These are phyloP conservation scores for Cladosporium colombiae DNA, from an alignment of 2,329 filamentous ascomycete genomes.

Conservation along the genomic window DNA sequence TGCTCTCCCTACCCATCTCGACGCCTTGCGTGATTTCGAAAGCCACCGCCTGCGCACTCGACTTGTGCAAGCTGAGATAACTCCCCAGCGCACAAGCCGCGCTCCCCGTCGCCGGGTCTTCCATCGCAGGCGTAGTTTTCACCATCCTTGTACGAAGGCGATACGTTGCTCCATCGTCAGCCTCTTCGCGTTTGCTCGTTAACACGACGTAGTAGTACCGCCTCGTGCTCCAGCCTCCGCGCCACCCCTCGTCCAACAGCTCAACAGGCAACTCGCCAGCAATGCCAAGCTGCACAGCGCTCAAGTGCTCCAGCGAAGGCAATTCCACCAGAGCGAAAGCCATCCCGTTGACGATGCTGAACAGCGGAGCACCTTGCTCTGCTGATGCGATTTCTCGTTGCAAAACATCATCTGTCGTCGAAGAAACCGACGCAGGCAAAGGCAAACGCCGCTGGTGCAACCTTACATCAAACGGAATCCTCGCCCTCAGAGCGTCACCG, in stretches of 20 bases:
- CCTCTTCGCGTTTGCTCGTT: constrained; percentile 21
- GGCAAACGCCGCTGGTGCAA: constrained; percentile 49
- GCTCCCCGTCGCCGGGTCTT: constrained; percentile 55
- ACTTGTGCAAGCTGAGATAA: constrained; percentile 44
- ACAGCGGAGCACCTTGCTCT: neutral
- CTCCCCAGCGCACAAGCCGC: constrained; percentile 50
- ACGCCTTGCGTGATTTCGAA: constrained; percentile 52
- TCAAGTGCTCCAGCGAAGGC: neutral
- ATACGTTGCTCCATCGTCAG: constrained; percentile 30
- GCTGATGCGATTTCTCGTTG: neutral
- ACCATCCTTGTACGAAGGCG: neutral
- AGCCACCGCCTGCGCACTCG: constrained; percentile 33
- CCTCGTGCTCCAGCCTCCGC: neutral
- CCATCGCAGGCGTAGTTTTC: constrained; percentile 33
- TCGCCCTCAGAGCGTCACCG: constrained; percentile 53
- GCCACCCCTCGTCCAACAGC: neutral
- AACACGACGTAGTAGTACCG: constrained; percentile 8
- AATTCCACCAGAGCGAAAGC: neutral
- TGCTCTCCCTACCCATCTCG: constrained; percentile 54
- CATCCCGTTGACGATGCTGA: constrained; percentile 12
- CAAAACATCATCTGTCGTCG: neutral
- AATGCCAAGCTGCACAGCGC: neutral
- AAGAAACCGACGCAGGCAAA: no score
- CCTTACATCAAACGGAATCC: constrained; percentile 67
- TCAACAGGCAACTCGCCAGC: neutral